A percentile compares a stretch with the other conserved stretches of the same genome.
These are phyloP conservation scores for Emericellopsis atlantica DNA, from an alignment of 2,329 filamentous ascomycete genomes.

Conservation along the genomic window DNA sequence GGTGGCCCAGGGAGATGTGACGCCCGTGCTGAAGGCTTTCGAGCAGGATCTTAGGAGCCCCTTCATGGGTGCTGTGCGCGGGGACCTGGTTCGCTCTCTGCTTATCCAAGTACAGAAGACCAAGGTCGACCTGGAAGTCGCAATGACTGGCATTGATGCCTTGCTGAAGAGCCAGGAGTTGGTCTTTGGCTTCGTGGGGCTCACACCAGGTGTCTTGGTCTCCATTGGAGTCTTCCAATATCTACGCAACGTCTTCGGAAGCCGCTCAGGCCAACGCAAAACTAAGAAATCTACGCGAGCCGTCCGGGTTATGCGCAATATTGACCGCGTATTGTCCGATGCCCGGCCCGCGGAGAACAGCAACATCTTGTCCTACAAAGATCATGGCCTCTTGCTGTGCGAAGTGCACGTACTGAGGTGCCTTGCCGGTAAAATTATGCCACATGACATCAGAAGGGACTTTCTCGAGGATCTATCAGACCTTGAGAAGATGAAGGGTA, in stretches of 20 bases:
- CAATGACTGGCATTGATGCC: conserved; percentile 89
- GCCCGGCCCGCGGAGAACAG: conserved; percentile 59
- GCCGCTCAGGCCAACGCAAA: conserved; percentile 53
- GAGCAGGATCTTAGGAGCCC: conserved; percentile 78
- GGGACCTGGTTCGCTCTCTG: conserved; percentile 79
- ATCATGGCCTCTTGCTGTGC: conserved; percentile 80
- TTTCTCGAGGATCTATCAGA: conserved; percentile 84
- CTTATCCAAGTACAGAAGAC: conserved; percentile 98
- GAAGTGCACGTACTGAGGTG: conserved; percentile 76
- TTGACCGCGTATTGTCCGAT: conserved; percentile 66
- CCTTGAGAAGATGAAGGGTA: conserved; percentile 68
- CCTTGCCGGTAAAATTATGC: conserved; percentile 48
- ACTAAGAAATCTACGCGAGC: conserved; percentile 57
- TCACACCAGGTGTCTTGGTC: conserved; percentile 88
- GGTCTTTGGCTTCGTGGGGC: conserved; percentile 91
- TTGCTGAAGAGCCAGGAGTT: conserved; percentile 92
- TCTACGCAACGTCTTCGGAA: conserved; percentile 55
- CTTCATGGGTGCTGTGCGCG: conserved; percentile 68
- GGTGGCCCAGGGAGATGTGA: conserved; percentile 85
- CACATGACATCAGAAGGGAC: conserved; percentile 63
- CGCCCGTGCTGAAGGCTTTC: conserved; percentile 80
- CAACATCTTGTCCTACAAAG: conserved; percentile 74
- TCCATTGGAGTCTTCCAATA: conserved; percentile 65
- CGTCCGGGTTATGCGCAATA: conserved; percentile 70
- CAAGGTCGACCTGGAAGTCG: conserved; percentile 94